Evolutionary conservation across 129 eudicot genomes (phyloP).

Genomic region (Pulicaria dysenterica): DNA sequence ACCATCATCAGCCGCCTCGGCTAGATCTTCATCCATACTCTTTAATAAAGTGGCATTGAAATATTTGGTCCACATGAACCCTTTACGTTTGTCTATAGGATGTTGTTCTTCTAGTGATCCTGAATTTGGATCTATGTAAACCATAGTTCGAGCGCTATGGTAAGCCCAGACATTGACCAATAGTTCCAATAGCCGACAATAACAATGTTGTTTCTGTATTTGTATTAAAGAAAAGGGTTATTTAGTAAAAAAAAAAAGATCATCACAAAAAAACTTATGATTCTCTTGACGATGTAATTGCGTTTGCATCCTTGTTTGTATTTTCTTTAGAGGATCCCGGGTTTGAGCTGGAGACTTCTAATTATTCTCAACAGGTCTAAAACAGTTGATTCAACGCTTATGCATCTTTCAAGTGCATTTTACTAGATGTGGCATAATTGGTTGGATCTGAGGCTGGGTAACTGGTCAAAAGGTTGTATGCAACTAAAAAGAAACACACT

Average conservation of each 20-base stretch:
- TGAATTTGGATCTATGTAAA: constrained; percentile 73
- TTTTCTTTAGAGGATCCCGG: not conserved
- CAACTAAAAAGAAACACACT: not conserved
- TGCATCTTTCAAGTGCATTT: not conserved
- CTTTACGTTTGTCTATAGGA: constrained; percentile 63
- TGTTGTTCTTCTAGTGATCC: constrained; percentile 86
- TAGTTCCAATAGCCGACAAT: constrained; percentile 80
- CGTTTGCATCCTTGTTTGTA: not conserved
- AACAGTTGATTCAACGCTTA: not conserved
- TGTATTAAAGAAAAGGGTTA: not conserved
- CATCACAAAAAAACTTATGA: not conserved
- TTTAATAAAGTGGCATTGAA: constrained; percentile 70
- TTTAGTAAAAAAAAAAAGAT: constrained; percentile 11
- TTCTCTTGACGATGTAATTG: not conserved
- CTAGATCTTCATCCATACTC: constrained; percentile 96
- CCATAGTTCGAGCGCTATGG: constrained; percentile 84
- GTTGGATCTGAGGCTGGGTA: not conserved
- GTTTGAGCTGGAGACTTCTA: not conserved
- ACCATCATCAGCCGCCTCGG: constrained; percentile 93
- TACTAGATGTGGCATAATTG: not conserved
- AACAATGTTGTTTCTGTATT: constrained; percentile 73
- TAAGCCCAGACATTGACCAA: constrained; percentile 97
- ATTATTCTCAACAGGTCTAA: constrained; percentile 1
- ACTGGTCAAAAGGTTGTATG: not conserved
- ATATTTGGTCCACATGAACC: constrained; percentile 85